phyloP scores from a whole-genome alignment of 139 green algal species.

The Closterium sp. region DNA sequence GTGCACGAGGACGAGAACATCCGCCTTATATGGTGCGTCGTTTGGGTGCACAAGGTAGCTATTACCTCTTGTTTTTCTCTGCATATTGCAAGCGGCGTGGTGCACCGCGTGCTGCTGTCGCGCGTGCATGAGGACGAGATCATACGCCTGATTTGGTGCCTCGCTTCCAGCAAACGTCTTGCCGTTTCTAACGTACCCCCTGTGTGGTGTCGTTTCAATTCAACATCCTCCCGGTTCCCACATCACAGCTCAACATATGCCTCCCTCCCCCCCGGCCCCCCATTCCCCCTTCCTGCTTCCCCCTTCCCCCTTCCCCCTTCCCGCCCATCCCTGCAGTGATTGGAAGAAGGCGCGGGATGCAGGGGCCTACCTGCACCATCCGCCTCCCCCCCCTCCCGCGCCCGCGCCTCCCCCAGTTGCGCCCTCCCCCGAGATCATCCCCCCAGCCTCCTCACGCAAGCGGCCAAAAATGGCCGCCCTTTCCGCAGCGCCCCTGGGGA shows the following conservation, averaged over 20 bases:
- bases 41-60: background rate
- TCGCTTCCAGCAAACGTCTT: no score
- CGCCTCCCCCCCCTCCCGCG: background rate
- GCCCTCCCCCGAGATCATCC: background rate
- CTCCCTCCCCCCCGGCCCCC: background rate
- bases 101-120: background rate
- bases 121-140: background rate
- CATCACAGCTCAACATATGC: no score
- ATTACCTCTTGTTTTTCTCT: no score
- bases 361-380: background rate
- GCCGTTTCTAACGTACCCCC: no score
- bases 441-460: background rate
- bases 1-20: constrained; percentile 11
- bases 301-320: background rate
- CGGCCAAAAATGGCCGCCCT: background rate
- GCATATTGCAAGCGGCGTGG: no score
- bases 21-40: constrained; percentile 16
- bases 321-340: background rate
- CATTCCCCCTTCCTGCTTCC: background rate
- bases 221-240: no score
- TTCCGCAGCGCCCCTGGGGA: background rate
- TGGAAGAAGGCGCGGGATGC: background rate
- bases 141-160: no score
- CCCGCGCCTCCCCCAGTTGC: background rate
- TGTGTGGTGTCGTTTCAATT: no score